These are phyloP conservation scores for Coniella vitis DNA, from an alignment of 2,329 filamentous ascomycete species.

Conservation along the genomic window DNA sequence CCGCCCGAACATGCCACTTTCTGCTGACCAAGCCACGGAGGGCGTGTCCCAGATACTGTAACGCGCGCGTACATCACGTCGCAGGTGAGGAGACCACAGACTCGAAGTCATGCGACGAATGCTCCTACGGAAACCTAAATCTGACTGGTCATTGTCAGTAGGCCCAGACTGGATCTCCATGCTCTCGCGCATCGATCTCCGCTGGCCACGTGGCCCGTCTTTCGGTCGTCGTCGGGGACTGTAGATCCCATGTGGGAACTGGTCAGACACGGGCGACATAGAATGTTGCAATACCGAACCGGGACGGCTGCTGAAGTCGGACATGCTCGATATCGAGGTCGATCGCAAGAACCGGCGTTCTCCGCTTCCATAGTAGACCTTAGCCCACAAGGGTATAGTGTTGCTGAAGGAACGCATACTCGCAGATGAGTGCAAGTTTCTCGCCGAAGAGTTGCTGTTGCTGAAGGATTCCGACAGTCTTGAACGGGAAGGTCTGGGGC, in stretches of 20 bases:
- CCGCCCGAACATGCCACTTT: slow-evolving; percentile 54
- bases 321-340: slow-evolving; percentile 39
- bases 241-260: slow-evolving; percentile 37
- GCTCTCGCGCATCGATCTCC: slow-evolving; percentile 28
- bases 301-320: slow-evolving; percentile 40
- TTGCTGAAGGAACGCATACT: slow-evolving; percentile 38
- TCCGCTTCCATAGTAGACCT: slow-evolving; percentile 65
- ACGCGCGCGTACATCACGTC: slow-evolving; percentile 51
- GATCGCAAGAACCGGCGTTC: slow-evolving; percentile 47
- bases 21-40: slow-evolving; percentile 56
- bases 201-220: slow-evolving; percentile 26
- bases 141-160: slow-evolving; percentile 21
- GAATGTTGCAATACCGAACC: slow-evolving; percentile 33
- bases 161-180: slow-evolving; percentile 38
- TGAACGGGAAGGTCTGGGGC: slow-evolving; percentile 46
- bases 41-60: slow-evolving; percentile 69
- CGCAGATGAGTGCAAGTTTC: slow-evolving; percentile 44
- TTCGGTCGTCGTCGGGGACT: slow-evolving; percentile 38
- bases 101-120: slow-evolving; percentile 47
- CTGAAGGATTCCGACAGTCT: slow-evolving; percentile 46
- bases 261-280: slow-evolving; percentile 44
- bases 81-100: slow-evolving; percentile 69
- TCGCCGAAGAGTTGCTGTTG: slow-evolving; percentile 37
- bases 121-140: slow-evolving; percentile 24
- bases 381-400: slow-evolving; percentile 50